Base-by-base conservation (phyloP, 2,329 filamentous ascomycete genomes). In the Claviceps quebecensis region DNA sequence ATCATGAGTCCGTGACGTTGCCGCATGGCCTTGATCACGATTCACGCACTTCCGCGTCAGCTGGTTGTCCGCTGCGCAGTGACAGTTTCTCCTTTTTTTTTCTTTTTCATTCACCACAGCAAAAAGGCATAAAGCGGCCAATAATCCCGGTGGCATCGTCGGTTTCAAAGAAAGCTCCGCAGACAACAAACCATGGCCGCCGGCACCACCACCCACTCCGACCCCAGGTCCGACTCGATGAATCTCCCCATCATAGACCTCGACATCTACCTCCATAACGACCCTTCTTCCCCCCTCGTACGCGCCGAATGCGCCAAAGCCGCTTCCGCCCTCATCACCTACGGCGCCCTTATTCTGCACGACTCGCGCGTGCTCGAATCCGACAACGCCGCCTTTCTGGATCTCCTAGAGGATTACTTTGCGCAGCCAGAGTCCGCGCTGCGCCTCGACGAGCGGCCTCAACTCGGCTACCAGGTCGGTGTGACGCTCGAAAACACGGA, bases 321-420 rank as follows among this genome's bases (percentile, higher is more conserved):
- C 3, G 77, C 78, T 45, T 62, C 71, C 16, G 77, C 77, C 36
- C 73, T 81, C 52, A 76, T 81, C 61, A 73, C 73, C 16, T 80
- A 78, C 63, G 78, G 78, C 53, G 78, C 78, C 8, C 71, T 81
- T 19, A 68, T 81, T 23, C 70, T 81, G 45, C 78, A 78, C 66
- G 78, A 81, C 66, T 74, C 73, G 49, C 76, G 78, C 55, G 77
- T 80, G 13, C 68, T 74, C 17, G 74, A 77, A 58, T 57, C 65
- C 2, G 74, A 78, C 64, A 81, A 81, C 66, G 66, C 67, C 26
- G 65, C 68, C 50, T 81, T 81, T 58, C 73, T 81, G 52, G 76
- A 81, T 62, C 69, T 81, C 39, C 72, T 81, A n/a, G 78, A 81
- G 64, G 76, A 80, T 67, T 81, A 81, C 69, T 81, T 81, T 59